Evolutionary conservation across 2,329 filamentous ascomycete species (phyloP).

Genomic region (Aspergillus viridinutans): DNA sequence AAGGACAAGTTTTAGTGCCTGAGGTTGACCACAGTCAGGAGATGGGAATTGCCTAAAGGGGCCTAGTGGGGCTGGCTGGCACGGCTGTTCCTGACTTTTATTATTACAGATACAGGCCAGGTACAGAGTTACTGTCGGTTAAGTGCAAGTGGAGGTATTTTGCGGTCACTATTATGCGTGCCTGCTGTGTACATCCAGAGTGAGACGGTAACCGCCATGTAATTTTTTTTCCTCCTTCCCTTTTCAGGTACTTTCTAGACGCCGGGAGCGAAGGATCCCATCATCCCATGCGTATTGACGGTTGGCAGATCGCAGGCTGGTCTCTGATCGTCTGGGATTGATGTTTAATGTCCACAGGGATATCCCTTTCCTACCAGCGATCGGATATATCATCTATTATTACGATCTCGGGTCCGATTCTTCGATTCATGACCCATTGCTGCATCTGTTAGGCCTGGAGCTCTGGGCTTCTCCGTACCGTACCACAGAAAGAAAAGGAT

Average conservation of each 20-base stretch:
- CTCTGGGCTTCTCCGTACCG: background rate
- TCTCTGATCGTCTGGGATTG: background rate
- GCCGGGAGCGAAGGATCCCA: background rate
- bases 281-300: background rate
- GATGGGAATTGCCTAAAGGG: conserved; percentile 12
- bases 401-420: too few species aligned
- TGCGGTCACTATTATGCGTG: conserved; percentile 10
- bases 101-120: background rate
- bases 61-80: conserved; percentile 6
- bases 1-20: background rate
- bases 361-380: background rate
- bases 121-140: too few species aligned
- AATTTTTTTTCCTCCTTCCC: conserved; percentile 3
- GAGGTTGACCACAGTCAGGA: conserved; percentile 11
- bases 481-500: background rate
- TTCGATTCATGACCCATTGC: too few species aligned
- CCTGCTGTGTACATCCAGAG: background rate
- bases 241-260: background rate
- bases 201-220: background rate
- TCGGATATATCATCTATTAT: background rate
- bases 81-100: conserved; percentile 12
- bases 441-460: too few species aligned
- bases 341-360: background rate
- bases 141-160: background rate
- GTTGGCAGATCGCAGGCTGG: background rate